Conservation (phyloP, 805 yeast species). For the Sugiyamaella boreocaroliniensis region DNA sequence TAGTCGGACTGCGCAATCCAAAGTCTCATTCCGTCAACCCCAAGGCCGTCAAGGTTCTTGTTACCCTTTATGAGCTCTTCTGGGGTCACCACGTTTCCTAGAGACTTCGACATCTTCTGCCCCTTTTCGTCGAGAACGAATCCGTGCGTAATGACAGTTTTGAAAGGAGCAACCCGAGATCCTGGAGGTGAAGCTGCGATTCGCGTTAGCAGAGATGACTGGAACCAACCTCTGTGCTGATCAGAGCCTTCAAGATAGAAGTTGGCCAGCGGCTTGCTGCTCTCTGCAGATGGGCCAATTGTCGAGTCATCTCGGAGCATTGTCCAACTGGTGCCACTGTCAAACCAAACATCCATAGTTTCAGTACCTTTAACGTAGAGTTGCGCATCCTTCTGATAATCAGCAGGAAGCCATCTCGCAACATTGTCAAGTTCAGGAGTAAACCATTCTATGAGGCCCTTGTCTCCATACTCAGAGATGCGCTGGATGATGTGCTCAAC, state of each 20-base stretch:
- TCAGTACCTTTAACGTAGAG: slow-evolving; percentile 64
- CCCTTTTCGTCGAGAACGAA: slow-evolving; percentile 83
- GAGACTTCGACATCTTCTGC: slow-evolving; percentile 87
- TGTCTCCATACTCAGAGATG: slow-evolving; percentile 51
- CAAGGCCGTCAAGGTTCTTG: slow-evolving; percentile 64
- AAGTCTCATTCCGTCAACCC: slow-evolving; percentile 84
- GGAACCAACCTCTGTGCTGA: slow-evolving; percentile 99
- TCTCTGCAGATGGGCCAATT: not conserved
- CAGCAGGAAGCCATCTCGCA: slow-evolving; percentile 66
- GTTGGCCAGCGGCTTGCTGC: slow-evolving; percentile 53
- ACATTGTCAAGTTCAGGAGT: slow-evolving; percentile 44
- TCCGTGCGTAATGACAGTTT: slow-evolving; percentile 82
- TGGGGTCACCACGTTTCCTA: slow-evolving; percentile 78
- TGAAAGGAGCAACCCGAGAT: slow-evolving; percentile 54
- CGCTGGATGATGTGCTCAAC: slow-evolving; percentile 52
- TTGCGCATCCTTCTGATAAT: slow-evolving; percentile 35
- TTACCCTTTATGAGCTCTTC: slow-evolving; percentile 44
- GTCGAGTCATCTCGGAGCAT: slow-evolving; percentile 38
- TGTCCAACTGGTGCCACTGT: slow-evolving; percentile 91
- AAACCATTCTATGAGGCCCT: slow-evolving; percentile 54
- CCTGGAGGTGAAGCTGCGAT: slow-evolving; percentile 41
- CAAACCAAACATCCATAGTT: slow-evolving; percentile 99
- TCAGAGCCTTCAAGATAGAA: slow-evolving; percentile 96
- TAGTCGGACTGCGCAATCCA: slow-evolving; percentile 90
- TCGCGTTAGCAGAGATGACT: slow-evolving; percentile 79